Base-by-base conservation (phyloP, 2,329 filamentous ascomycete species). In the Dothistroma septosporum region DNA sequence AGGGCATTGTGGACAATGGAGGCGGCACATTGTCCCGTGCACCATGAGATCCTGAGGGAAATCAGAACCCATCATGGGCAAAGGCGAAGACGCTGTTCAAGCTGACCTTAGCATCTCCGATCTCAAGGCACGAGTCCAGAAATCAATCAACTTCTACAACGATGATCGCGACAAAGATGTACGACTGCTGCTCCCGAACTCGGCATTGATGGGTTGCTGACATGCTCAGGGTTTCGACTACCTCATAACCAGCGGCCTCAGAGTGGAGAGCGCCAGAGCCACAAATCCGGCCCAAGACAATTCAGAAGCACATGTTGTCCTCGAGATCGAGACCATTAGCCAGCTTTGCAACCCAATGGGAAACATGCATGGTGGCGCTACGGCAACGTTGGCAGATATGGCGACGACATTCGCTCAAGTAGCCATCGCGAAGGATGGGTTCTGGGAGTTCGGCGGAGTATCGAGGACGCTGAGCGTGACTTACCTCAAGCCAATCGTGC, bases 351-450 rank as follows among this genome's bases (percentile, higher is more conserved):
- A 59, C 33, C 48, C 57, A 41, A 63, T 63, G 47, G 61, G 61
- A 7, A 65, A 62, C 54, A 65, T 64, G 52, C 66, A 68, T 44
- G 66, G 64, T 21, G 82, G 82, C 10, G 80, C 80, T 4, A 79
- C 79, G 0, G 79, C 80, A 0, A 73, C 82, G 11, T 79, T 83
- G 44, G 82, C 82, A 59, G 83, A 85, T 66, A 80, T 83, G 72
- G 76, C 77, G 57, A 80, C 78, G 1, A 77, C 74, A 1, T 69
- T 75, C 7, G 71, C 76, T 10, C 54, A 59, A 1, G 61, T 55
- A 1, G 61, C 63, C 7, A 33, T 65, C 33, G 50, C 63, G 16
- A 55, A 58, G 35, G 44, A 59, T 35, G 63, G 63, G 12, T 65
- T 61, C 50, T 80, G 77, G 77, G 58, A 61, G 9, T 66, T 69